A percentile compares a stretch with the other conserved stretches of the same genome.
These are phyloP conservation scores for Omphalotus olearius DNA, from an alignment of 1,284 basidiomycete species.

Conservation along the genomic window DNA sequence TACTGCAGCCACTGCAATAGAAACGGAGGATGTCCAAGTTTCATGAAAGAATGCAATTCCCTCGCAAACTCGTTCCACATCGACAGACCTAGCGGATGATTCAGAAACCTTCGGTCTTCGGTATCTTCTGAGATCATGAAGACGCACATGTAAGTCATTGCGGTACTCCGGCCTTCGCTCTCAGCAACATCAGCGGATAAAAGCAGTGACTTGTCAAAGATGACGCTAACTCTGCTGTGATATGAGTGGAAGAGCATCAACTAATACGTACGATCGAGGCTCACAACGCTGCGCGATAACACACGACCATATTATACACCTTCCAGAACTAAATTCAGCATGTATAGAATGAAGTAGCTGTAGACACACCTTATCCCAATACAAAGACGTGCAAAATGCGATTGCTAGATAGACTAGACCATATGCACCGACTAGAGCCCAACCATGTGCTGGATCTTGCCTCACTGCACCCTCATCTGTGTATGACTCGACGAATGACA, in stretches of 20 bases:
- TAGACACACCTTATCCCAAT: conserved; percentile 22
- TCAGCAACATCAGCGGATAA: conserved; percentile 14
- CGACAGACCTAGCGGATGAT: conserved; percentile 17
- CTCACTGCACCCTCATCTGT: background rate
- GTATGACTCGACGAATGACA: conserved; percentile 17
- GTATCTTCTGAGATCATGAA: background rate
- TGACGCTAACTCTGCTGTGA: conserved; percentile 13
- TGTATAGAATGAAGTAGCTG: too few species aligned
- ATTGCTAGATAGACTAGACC: conserved; percentile 19
- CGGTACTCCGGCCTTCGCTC: conserved; percentile 16
- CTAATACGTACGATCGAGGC: conserved; percentile 3
- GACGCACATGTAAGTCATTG: conserved; percentile 19
- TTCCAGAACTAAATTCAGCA: background rate
- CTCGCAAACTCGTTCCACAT: conserved; percentile 23
- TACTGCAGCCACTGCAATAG: conserved; percentile 19
- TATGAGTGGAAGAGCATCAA: conserved; percentile 1
- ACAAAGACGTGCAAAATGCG: conserved; percentile 19
- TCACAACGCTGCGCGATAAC: conserved; percentile 6
- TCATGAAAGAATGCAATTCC: conserved; percentile 23
- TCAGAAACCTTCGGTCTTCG: background rate
- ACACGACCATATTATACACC: conserved; percentile 7
- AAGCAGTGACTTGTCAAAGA: conserved; percentile 17
- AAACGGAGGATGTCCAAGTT: conserved; percentile 20
- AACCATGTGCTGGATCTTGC: conserved; percentile 17
- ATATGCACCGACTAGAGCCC: conserved; percentile 24